Percentiles rank a stretch among this genome's conserved stretches.
These are phyloP conservation scores for Kurtzmaniella cleridarum DNA, from an alignment of 805 yeast species.

Conservation along the genomic window DNA sequence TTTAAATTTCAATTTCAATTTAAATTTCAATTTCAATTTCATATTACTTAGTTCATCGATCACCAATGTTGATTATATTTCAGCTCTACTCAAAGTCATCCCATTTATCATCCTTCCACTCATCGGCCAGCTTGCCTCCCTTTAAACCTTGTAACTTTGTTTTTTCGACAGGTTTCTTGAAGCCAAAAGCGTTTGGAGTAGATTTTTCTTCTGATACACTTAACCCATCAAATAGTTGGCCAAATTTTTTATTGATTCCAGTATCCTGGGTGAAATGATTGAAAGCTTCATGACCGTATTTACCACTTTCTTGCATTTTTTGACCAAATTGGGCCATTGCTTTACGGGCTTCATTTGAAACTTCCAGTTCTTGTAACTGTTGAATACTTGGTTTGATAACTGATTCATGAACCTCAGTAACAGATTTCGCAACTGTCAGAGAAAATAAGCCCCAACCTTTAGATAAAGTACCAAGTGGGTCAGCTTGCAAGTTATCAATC, in stretches of 20 bases:
- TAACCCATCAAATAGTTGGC: conserved; percentile 53
- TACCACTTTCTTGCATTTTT: conserved; percentile 84
- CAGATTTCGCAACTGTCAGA: conserved; percentile 75
- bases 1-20: no score
- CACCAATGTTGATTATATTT: background rate
- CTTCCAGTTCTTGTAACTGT: conserved; percentile 71
- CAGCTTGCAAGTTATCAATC: conserved; percentile 64
- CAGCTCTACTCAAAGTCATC: conserved; percentile 46
- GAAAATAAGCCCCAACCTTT: conserved; percentile 95
- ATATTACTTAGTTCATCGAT: background rate
- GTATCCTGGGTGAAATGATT: conserved; percentile 48
- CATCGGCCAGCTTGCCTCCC: conserved; percentile 28
- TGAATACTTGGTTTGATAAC: conserved; percentile 90
- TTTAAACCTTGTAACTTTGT: conserved; percentile 51
- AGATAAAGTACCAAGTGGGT: conserved; percentile 85
- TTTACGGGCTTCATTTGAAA: conserved; percentile 73
- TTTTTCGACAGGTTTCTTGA: conserved; percentile 50
- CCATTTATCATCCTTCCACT: conserved; percentile 53
- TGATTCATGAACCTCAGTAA: conserved; percentile 77
- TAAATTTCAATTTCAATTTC: no score
- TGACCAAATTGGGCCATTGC: conserved; percentile 98
- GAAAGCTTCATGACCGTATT: conserved; percentile 65
- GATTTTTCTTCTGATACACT: conserved; percentile 31
- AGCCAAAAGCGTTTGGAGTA: conserved; percentile 60
- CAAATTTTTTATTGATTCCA: conserved; percentile 40